Evolutionary conservation across 2,329 filamentous ascomycete genomes (phyloP), one percentile per base, ranked within the genome.

Genomic region (Penicillium sclerotiorum): DNA sequence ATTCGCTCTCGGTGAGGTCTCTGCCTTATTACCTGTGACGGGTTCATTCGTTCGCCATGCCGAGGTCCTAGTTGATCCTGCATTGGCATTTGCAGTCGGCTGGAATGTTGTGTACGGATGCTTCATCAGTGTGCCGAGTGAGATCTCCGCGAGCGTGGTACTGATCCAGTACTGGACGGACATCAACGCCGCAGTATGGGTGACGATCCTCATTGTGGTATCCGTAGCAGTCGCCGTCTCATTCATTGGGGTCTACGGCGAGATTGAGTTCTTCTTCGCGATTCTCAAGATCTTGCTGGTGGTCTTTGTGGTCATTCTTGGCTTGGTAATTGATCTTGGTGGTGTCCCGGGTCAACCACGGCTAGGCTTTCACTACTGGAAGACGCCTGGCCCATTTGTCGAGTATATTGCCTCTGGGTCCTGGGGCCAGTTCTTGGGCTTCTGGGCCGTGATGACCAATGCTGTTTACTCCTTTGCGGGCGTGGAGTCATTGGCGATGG

Each of bases 281-380:
- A 73, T 72, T 33, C 69, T 81, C 55, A 81, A 81, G 59, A 76
- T 78, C 56, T 50, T 77, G 13, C 71, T 74, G 33, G 78, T 80
- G 39, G 56, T 77, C 22, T 76, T 75, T 23, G 64, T 78, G 13
- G 58, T 77, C 35, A 60, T 77, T 32, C 60, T 76, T 41, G 70
- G 73, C 2, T 69, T 87, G 23, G 75, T 86, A 49, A 82, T 87
- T 58, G 80, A 84, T 59, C 75, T 86, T 1, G 84, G 84, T 23
- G 84, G 83, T 39, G 76, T 83, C 2, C 79, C 83, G 0, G 81
- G 81, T 4, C 78, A 78, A 0, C 75, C 80, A 17, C 73, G 80
- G 4, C 77, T 84, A 44, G 87, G 87, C 2, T 89, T 89, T 66
- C 70, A 76, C 32, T 89, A 88, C 68, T 91, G 87, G 88, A 80